Base-by-base conservation (phyloP, 2,329 filamentous ascomycete genomes). In the Colletotrichum karsti region DNA sequence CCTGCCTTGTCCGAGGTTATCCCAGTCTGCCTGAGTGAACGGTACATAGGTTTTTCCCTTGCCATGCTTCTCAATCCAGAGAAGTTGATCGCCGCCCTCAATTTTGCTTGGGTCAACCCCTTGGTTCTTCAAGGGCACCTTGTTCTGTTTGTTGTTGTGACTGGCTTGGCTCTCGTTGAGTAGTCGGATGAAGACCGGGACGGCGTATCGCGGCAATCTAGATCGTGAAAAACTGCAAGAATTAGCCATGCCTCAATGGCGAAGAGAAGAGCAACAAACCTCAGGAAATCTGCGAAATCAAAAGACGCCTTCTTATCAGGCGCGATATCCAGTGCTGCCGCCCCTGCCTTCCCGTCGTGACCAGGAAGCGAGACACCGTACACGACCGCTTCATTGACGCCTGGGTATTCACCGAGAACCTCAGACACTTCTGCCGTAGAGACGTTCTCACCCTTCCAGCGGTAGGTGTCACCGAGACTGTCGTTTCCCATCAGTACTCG, bases 131-230 rank as follows among this genome's bases (percentile, higher is more conserved):
- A 94, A 80, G 0, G 90, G 90, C 2, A 90, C 28, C 37, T 95
- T 95, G 75, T 93, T 93, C 79, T 94, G 92, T 80, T 95, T 95
- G 76, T 93, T 92, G 73, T 94, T 95, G 75, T 92, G 90, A 63
- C 86, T 83, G 37, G 81, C 81, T 44, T 85, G 80, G 22, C 92
- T 84, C 28, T 92, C 78, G 1, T 92, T 64, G 12, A 68, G 83
- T 18, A 93, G 78, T 0, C 92, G 83, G 44, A 94, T 73, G 79
- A 95, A 95, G 2, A 94, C 79, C 0, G 93, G 93, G 1, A 95
- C 91, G 0, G 92, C 93, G 73, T 94, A 95, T 69, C 85, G 86
- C 0, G 93, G 92, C 22, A 95, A 81, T 56, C 88, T 83, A 13
- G 83, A 82, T 7, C 87, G 84, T 3, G 85, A 83, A 73, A 91